A percentile compares a stretch with the other conserved stretches of the same genome.
Evolutionary conservation across 2,329 filamentous ascomycete species (phyloP).

Genomic region (Parafenestella ontariensis): DNA sequence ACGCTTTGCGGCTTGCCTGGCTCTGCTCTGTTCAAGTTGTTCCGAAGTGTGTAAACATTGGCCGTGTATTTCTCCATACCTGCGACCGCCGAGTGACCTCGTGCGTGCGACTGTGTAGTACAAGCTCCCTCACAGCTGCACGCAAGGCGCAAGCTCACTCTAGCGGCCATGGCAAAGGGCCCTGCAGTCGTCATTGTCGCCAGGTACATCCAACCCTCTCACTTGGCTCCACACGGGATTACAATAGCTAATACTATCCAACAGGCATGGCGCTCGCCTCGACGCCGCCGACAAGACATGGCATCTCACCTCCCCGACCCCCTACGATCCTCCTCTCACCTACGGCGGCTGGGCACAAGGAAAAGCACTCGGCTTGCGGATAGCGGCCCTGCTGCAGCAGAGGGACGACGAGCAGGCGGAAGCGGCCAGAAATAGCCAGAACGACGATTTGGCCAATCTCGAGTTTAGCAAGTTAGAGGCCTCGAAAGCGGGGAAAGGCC

Average conservation of each 20-base stretch:
- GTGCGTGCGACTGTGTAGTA: constrained; percentile 15
- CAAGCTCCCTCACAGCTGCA: constrained; percentile 13
- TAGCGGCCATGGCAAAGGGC: constrained; percentile 51
- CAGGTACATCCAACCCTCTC: constrained; percentile 49
- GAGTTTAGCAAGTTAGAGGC: constrained; percentile 31
- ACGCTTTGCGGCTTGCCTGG: not conserved
- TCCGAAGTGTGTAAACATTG: not conserved
- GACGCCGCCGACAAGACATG: constrained; percentile 95
- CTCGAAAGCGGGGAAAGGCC: constrained; percentile 5
- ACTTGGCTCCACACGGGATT: no score
- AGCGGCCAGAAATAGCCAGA: constrained; percentile 22
- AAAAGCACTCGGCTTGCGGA: constrained; percentile 79
- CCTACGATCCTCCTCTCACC: constrained; percentile 93
- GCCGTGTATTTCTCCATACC: not conserved
- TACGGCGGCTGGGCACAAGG: constrained; percentile 94
- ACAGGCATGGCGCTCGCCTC: constrained; percentile 87
- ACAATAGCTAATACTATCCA: constrained; percentile 21
- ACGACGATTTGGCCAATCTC: constrained; percentile 27
- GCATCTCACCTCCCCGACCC: constrained; percentile 90
- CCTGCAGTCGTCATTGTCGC: constrained; percentile 59
- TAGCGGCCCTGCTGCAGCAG: constrained; percentile 72
- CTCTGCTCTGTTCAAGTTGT: not conserved
- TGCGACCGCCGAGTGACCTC: not conserved
- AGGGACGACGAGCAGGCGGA: constrained; percentile 56
- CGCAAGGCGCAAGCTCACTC: constrained; percentile 18